Evolutionary conservation across 306 rosid genomes (phyloP), one percentile per base, ranked within the genome.

Genomic region (Chamaecrista fasciculata): DNA sequence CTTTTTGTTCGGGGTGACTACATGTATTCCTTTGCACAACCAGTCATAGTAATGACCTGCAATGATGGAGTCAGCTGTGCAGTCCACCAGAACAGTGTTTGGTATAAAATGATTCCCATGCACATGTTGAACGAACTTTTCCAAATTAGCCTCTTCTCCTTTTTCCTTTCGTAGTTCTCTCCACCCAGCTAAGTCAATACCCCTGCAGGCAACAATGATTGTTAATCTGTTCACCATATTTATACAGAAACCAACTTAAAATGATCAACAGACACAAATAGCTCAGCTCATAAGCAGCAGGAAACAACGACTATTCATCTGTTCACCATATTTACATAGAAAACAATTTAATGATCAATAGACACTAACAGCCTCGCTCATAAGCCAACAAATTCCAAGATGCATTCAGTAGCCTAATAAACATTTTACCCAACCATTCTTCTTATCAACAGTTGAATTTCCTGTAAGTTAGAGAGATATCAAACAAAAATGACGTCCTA

Each of bases 71-170:
- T 94, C 97, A 28, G 99, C 96, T 4, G 99, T 94, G 91, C 99
- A 94, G 82, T 94, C 99, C 51, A 94, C 99, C 61, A 94, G 53
- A 51, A 83, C 92, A 2, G 97, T 86, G 78, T 94, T 94, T 7
- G 99, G 99, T 77, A 94, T 94, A 78, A 91, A 94, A 87, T 94
- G 96, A 82, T 94, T 94, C 60, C 88, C 91, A 34, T 82, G 99
- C 69, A 94, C 96, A 52, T 87, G 88, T 37, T 81, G 92, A 76
- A 81, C 88, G 76, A 94, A 94, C 68, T 78, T 86, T 29, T 85
- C 89, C 83, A 91, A 44, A 75, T 91, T 82, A 72, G 99, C 83
- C 53, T 16, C 83, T 78, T 85, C 92, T 72, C 91, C 96, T 50
- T 74, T 80, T 61, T 85, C 82, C 47, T 74, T 78, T 69, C 71